A percentile compares a stretch with the other conserved stretches of the same genome.
phyloP scores from a whole-genome alignment of 2,329 filamentous ascomycete species.

The Ceratocystis cacaofunesta region DNA sequence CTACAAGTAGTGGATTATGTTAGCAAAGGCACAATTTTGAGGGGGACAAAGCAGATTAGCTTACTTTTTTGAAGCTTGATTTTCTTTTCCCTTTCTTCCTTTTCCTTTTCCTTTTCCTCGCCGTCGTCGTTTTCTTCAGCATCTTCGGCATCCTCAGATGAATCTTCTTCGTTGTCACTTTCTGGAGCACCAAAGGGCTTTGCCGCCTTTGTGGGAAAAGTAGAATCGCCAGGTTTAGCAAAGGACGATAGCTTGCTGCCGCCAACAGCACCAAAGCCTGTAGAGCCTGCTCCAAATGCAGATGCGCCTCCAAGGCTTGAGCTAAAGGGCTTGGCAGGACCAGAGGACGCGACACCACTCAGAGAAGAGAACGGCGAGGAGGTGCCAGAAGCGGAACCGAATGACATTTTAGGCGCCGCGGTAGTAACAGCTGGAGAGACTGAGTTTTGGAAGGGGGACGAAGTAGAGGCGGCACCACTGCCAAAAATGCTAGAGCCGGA shows the following conservation, averaged over 20 bases:
- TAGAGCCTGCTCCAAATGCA: slow-evolving; percentile 30
- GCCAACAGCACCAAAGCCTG: slow-evolving; percentile 52
- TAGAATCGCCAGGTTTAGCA: slow-evolving; percentile 42
- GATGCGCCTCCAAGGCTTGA: slow-evolving; percentile 25
- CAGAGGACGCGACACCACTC: slow-evolving; percentile 19
- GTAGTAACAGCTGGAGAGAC: neutral
- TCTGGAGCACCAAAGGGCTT: slow-evolving; percentile 67
- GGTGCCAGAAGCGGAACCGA: slow-evolving; percentile 26
- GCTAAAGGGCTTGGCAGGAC: slow-evolving; percentile 33
- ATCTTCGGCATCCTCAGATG: slow-evolving; percentile 27
- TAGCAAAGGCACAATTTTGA: neutral
- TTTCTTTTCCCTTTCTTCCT: slow-evolving; percentile 25
- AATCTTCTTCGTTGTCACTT: slow-evolving; percentile 42
- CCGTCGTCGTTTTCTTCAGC: slow-evolving; percentile 35
- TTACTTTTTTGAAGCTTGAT: slow-evolving; percentile 54
- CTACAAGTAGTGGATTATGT: slow-evolving; percentile 27
- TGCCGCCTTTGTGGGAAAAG: slow-evolving; percentile 41
- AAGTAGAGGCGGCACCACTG: slow-evolving; percentile 20
- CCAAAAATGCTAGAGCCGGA: slow-evolving; percentile 22
- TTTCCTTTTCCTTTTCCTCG: slow-evolving; percentile 41
- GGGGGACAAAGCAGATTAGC: slow-evolving; percentile 21
- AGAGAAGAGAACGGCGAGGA: slow-evolving; percentile 36
- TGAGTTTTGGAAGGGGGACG: slow-evolving; percentile 23
- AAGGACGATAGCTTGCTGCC: slow-evolving; percentile 32
- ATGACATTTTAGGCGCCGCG: slow-evolving; percentile 33